Evolutionary conservation across 495 filamentous ascomycete species (phyloP).

Genomic region (Amorphotheca resinae): DNA sequence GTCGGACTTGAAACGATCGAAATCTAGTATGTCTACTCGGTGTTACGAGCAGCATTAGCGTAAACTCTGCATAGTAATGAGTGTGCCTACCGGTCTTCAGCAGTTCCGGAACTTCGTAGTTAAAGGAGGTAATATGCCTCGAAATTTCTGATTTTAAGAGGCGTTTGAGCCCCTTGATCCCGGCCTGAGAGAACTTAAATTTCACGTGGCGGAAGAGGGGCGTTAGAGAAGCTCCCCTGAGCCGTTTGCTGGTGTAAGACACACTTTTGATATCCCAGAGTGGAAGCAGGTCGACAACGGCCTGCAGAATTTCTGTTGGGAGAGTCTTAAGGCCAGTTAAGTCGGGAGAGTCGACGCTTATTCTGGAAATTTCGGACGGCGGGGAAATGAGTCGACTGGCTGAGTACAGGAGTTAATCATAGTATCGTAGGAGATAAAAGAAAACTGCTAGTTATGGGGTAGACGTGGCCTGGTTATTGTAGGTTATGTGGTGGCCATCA

Average conservation of each 20-base stretch:
- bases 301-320: conserved; percentile 4
- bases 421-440: too few species aligned
- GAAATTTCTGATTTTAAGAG: conserved; percentile 3
- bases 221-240: conserved; percentile 4
- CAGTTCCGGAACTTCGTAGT: conserved; percentile 6
- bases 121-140: conserved; percentile 5
- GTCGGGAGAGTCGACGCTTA: background rate
- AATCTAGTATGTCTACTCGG: conserved; percentile 1
- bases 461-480: too few species aligned
- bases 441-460: too few species aligned
- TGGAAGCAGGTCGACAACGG: conserved; percentile 1
- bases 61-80: background rate
- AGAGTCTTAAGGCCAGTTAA: conserved; percentile 2
- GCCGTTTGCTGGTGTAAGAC: conserved; percentile 7
- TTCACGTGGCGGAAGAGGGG: conserved; percentile 6
- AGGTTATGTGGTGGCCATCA: too few species aligned
- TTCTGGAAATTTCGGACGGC: background rate
- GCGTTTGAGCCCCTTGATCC: conserved; percentile 1
- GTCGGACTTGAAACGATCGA: conserved; percentile 9
- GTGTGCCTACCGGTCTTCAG: conserved; percentile 5
- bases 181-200: conserved; percentile 1
- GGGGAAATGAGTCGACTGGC: background rate
- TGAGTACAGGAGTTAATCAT: background rate
- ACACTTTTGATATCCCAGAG: conserved; percentile 3
- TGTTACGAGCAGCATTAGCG: conserved; percentile 1